Evolutionary conservation across 2,329 filamentous ascomycete genomes (phyloP), one percentile per base, ranked within the genome.

Genomic region (Botrytis galanthina): DNA sequence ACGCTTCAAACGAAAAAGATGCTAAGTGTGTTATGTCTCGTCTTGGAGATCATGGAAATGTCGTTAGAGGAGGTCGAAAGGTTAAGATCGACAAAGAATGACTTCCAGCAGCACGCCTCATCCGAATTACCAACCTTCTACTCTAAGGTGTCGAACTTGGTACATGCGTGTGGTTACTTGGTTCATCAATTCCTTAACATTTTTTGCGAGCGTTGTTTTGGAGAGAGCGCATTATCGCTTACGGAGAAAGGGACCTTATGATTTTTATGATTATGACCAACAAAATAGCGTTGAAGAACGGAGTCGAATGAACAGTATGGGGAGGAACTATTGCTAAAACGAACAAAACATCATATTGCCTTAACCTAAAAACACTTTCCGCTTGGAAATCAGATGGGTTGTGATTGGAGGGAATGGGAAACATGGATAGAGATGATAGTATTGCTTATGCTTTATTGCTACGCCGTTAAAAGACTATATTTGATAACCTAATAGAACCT

Each of bases 1-100:
- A 98, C 93, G 89, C 92, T 54, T 92, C 91, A 2, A 87, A 89
- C 39, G 95, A 98, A 77, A 86, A 85, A 64, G 88, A 89, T 71
- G 93, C 96, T 0, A 84, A 89, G 48, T 96, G 92, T 77, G 92
- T 95, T 73, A 98, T 99, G 94, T 97, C 94, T 75, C 91, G 96
- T 70, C 74, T 81, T 35, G 79, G 79, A 39, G 78, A 78, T 16
- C 76, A 75, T 72, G 76, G 77, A n/a, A 76, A 71, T 18, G 76
- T 79, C 37, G 80, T 82, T 35, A 78, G 78, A 73, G 81, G 81
- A 26, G 81, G 76, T 3, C 76, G 79, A 37, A 81, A 81, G 71
- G 78, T 81, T 35, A 74, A 78, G 29, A 63, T 78, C 54, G 76
- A 80, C 48, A 78, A 68, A 76, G 59, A 62, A 57, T 62, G 66